phyloP scores from a whole-genome alignment of 257 asterid species.

The Lavandula angustifolia region DNA sequence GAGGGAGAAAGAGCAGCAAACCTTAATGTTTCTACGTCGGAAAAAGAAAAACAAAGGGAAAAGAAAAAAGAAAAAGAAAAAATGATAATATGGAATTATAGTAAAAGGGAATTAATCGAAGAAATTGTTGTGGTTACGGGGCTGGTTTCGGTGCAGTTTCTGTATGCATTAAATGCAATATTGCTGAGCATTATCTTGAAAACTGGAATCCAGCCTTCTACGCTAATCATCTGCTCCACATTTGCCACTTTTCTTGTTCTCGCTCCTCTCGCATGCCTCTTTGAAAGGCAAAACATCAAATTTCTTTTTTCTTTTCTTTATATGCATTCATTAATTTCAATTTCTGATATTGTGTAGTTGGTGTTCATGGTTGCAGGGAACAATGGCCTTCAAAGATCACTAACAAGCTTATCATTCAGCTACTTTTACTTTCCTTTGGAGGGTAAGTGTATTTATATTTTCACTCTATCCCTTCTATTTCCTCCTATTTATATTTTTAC shows the following conservation, averaged over 20 bases:
- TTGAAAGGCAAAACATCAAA: constrained; percentile 55
- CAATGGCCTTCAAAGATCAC: constrained; percentile 70
- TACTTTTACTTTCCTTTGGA: constrained; percentile 74
- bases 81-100: constrained; percentile 31
- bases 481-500: no score
- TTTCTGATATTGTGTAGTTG: neutral
- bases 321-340: neutral
- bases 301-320: no score
- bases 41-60: constrained; percentile 2
- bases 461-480: neutral
- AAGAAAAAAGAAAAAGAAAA: constrained; percentile 7
- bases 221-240: constrained; percentile 70
- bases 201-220: constrained; percentile 60
- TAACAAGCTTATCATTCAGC: constrained; percentile 51
- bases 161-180: constrained; percentile 75
- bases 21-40: constrained; percentile 13
- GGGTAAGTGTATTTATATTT: constrained; percentile 47
- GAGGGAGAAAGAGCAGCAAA: constrained; percentile 25
- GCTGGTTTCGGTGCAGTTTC: constrained; percentile 62
- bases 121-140: constrained; percentile 58
- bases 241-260: constrained; percentile 70
- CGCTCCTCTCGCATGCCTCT: constrained; percentile 56
- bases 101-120: constrained; percentile 45
- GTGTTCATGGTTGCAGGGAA: constrained; percentile 47
- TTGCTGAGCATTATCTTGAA: constrained; percentile 67